Base-by-base conservation (phyloP, 495 filamentous ascomycete genomes). In the Gamarada debralockiae region DNA sequence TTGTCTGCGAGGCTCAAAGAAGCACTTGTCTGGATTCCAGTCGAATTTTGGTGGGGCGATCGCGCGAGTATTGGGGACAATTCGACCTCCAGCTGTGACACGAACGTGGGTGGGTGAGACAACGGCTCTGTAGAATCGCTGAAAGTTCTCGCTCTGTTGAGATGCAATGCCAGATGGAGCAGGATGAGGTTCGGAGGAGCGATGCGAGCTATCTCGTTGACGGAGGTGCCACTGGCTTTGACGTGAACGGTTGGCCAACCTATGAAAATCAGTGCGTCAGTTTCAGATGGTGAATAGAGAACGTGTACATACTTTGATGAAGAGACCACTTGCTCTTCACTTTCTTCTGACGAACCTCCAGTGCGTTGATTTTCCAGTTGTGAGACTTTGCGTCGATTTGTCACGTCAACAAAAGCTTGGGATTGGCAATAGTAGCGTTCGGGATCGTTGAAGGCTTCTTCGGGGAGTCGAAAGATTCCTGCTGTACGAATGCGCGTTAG, bases 41-140 rank as follows among this genome's bases (percentile, higher is more conserved):
- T 57, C 46, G 43, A 66, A 59, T 27, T 45, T 34, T 22, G 58
- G 60, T 12, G 58, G 38, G 22, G 47, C 53, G 12, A 41, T 21
- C 31, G 66, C 71, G 10, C 76, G 74, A 23, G 69, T 78, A 54
- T 81, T 81, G 12, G 78, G 77, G 3, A 81, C 78, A 58, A 81
- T 80, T 37, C 71, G 66, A 34, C 77, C 73, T 50, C 76, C 72
- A 49, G 77, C 76, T n/a, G 76, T 79, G 41, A 79, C 75, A 20
- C 78, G 68, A 50, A 79, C 70, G 57, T 79, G 73, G 29, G 75
- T 74, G 39, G 77, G 73, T 29, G 78, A 80, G 20, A 75, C 71
- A 12, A 81, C 77, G 6, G 72, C 78, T 51, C 75, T 72, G 64
- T 73, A 79, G 60, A 81, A 81, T 37, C 70, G 67, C 61, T 76